Base-by-base conservation (phyloP, 805 yeast genomes). In the Saccharomycopsis guyanensis region DNA sequence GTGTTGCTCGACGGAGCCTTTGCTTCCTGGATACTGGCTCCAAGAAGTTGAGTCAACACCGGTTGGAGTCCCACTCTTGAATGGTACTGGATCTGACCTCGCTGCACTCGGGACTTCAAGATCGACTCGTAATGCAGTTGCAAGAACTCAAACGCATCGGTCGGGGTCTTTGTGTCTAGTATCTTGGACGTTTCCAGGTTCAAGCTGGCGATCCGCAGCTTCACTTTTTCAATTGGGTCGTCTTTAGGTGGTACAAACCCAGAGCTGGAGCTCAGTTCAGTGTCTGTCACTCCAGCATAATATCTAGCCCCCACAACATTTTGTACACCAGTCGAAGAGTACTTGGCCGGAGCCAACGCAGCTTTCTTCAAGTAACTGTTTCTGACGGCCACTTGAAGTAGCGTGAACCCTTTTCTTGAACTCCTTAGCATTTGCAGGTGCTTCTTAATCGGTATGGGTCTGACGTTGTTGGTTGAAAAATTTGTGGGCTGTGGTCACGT, bases 131-230 rank as follows among this genome's bases (percentile, higher is more conserved):
- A 16, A 15, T n/a, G 25, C 38, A 10, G 29, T 27, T 22, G 42
- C 32, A 23, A 31, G 37, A 10, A 25, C 10, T 46, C 50, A 32
- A 46, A 42, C 3, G 46, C 41, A 16, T 46, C 46, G 24, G 22
- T 35, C 19, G 46, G 39, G n/a, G 40, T 19, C 23, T n/a, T 4
- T 6, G 6, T 37, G 6, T n/a, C 27, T 10, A 37, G 23, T 12
- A 13, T 18, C 15, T 19, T 18, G 40, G 23, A 7, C 16, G 23
- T 20, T 8, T 18, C 27, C 23, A 7, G 25, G 7, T 20, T 37
- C 23, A 37, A 37, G 25, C n/a, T 37, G 23, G 7, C 23, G 6
- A 19, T 6, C 5, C n/a, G 8, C 27, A 10, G 8, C 40, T 37
- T 37, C 19, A 37, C n/a, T 37, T 37, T 22, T 34, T 34, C 38